Base-by-base conservation (phyloP, 2,329 filamentous ascomycete genomes). In the Paecilomyces niveus region DNA sequence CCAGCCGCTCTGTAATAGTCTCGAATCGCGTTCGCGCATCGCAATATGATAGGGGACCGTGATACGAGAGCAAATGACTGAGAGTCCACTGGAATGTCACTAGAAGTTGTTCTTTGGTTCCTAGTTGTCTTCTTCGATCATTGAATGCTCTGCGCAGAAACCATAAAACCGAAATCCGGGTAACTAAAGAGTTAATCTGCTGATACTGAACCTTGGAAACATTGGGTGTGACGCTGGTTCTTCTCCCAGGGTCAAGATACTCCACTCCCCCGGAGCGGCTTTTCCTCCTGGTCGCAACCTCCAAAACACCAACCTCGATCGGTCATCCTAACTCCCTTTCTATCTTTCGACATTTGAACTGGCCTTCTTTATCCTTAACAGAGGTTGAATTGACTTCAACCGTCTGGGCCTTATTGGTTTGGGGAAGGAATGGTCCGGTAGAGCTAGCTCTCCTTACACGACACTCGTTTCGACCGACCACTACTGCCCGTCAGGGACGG, bases 401-500 rank as follows among this genome's bases (percentile, higher is more conserved):
- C 2, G 54, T 53, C 6, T 57, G 59, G 13, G 52, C 55, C 5
- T 54, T 35, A 9, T 52, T 53, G 21, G 33, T 66, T 60, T 31
- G 60, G 58, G 18, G 59, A 45, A 11, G 60, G 52, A 31, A 61
- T 15, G 55, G 22, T 54, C n/a, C 29, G 21, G 21, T 54, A 53
- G 52, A 21, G 26, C 50, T 24, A 29, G 50, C 26, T 29, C 26
- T 24, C 10, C 26, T 52, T 29, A 22, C 50, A 52, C 50, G 50
- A 24, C 50, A 52, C 26, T 29, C 50, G 26, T 52, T 52, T 24
- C 11, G 7, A n/a, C 24, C 33, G 10, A 33, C 31, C 31, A 55
- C 29, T 53, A 31, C 39, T 29, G 52, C 57, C 24, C 57, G 58
- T 29, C 15, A 39, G 26, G 39, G 39, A 45, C 39, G n/a, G 31